phyloP scores from a whole-genome alignment of 2,329 filamentous ascomycete species.

The Aspergillus vadensis region DNA sequence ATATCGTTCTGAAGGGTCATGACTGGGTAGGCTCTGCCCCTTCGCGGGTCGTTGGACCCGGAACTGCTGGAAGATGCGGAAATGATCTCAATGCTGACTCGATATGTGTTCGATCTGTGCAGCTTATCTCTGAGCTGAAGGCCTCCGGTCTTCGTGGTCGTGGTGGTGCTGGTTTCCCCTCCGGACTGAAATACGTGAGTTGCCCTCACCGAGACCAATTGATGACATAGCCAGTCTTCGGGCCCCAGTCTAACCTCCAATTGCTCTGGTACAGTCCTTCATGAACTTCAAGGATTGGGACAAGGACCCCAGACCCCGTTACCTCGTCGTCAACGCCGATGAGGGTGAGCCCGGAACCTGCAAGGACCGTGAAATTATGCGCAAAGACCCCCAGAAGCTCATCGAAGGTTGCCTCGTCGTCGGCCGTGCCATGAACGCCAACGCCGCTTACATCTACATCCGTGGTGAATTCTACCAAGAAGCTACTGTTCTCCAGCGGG shows the following conservation, averaged over 20 bases:
- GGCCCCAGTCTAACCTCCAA: background rate
- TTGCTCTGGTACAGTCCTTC: conserved; percentile 69
- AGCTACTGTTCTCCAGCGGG: conserved; percentile 86
- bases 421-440: conserved; percentile 97
- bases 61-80: background rate
- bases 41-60: background rate
- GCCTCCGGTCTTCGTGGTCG: conserved; percentile 91
- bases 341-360: conserved; percentile 98
- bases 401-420: conserved; percentile 95
- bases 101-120: conserved; percentile 10
- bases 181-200: conserved; percentile 96
- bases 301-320: conserved; percentile 92
- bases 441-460: conserved; percentile 98
- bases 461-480: conserved; percentile 98
- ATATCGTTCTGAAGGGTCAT: conserved; percentile 94
- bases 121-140: conserved; percentile 97
- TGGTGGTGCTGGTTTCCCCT: conserved; percentile 97
- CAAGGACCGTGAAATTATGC: conserved; percentile 99
- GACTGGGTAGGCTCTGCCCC: conserved; percentile 67
- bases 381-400: conserved; percentile 99
- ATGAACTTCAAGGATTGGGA: conserved; percentile 99
- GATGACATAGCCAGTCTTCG: background rate
- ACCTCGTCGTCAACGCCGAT: conserved; percentile 96
- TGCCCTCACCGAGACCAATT: conserved; percentile 10
- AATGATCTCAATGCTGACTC: conserved; percentile 26